Evolutionary conservation across 2,329 filamentous ascomycete genomes (phyloP), one percentile per base, ranked within the genome.

Genomic region (Pseudogymnoascus sp.): DNA sequence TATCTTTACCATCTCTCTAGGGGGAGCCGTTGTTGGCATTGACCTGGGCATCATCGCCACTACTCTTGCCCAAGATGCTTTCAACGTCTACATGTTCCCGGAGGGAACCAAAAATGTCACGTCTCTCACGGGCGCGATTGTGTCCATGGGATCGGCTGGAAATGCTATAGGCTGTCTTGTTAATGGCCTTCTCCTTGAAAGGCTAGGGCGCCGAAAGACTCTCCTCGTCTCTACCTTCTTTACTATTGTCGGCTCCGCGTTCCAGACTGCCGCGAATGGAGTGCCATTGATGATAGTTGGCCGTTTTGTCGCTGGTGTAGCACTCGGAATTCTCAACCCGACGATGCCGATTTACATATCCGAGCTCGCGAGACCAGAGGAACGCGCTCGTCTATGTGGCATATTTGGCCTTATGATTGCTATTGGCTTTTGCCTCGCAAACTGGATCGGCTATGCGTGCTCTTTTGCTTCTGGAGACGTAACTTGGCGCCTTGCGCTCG

Each of bases 341-440:
- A 63, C 66, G 8, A 64, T 68, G 2, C 67, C 67, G 1, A 59
- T 68, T 44, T 69, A 69, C 41, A 61, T 68, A 15, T 65, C 67
- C 4, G 68, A 69, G 58, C 62, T 65, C 21, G 60, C 68, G 9
- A 65, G 66, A 0, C 66, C 66, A 4, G 48, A 61, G 0, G 41
- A 63, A 8, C 68, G 68, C n/a, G 67, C 63, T 4, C 63, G 64
- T 1, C 62, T 68, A 2, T 66, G 67, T 1, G 67, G 63, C 1
- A 59, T 71, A 0, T 62, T 66, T 15, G 69, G 68, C 12, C 65
- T 70, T 63, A 65, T 68, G 60, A 66, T 68, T 27, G 64, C 70
- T 1, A 64, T 68, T n/a, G 69, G 69, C 2, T 51, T 67, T 58
- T 59, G 42, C 17, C 17, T 60, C 5, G 65, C 68, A 21, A 68